Percentiles rank a stretch among this genome's conserved stretches.
Conservation (phyloP, 306 rosid genomes). For the Macrotyloma uniflorum region DNA sequence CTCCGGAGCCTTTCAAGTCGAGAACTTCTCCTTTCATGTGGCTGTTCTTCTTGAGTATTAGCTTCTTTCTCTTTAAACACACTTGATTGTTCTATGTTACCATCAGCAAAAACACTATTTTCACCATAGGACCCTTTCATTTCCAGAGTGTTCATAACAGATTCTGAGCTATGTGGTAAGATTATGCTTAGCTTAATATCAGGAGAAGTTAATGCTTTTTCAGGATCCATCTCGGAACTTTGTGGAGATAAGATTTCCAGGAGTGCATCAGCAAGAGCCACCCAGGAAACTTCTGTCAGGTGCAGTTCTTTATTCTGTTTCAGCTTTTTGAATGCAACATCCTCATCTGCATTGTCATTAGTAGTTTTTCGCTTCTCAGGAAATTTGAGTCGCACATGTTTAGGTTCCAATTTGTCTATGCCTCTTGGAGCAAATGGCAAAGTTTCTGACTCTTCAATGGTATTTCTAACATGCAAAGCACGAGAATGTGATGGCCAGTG, state of each 20-base stretch:
- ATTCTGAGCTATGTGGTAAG: constrained; percentile 63
- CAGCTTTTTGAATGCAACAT: constrained; percentile 62
- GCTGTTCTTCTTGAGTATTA: constrained; percentile 70
- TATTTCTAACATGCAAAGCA: constrained; percentile 79
- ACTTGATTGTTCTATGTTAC: constrained; percentile 52
- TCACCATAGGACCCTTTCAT: constrained; percentile 54
- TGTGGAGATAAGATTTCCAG: constrained; percentile 62
- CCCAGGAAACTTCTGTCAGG: constrained; percentile 83
- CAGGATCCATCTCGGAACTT: constrained; percentile 44
- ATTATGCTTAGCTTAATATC: constrained; percentile 67
- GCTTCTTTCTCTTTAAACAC: constrained; percentile 68
- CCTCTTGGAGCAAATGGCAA: constrained; percentile 93
- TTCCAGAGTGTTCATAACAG: constrained; percentile 49
- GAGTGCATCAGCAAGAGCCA: constrained; percentile 74
- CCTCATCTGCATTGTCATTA: constrained; percentile 59
- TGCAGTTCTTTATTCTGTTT: constrained; percentile 73
- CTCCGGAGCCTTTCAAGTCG: constrained; percentile 96
- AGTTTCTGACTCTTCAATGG: constrained; percentile 80
- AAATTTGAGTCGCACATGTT: constrained; percentile 85
- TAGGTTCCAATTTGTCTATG: constrained; percentile 93
- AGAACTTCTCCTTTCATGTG: constrained; percentile 92
- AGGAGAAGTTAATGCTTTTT: constrained; percentile 59
- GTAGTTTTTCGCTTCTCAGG: constrained; percentile 79
- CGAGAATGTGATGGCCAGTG: constrained; percentile 99
- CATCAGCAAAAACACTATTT: constrained; percentile 50